Base-by-base conservation (phyloP, 345 rosid species). In the Populus ilicifolia region DNA sequence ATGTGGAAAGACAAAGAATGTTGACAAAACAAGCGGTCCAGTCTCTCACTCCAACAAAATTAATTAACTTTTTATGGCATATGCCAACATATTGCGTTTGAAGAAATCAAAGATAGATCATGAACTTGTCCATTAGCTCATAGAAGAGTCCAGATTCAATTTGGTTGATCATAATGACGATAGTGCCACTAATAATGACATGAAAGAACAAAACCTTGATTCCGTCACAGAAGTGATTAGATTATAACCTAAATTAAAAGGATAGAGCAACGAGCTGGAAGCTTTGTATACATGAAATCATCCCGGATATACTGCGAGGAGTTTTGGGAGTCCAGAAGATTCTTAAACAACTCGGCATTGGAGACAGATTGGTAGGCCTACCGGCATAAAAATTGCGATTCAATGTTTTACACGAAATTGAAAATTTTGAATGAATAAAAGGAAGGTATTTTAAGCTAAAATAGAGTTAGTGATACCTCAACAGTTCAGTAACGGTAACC, bases 121-220 rank as follows among this genome's bases (percentile, higher is more conserved):
- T 62, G 36, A 54, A 54, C 6, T 18, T 56, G 67, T 76, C 20
- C 23, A n/a, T 1, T 63, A 14, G 52, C 14, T 52, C 66, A 50
- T 52, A 56, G 78, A 76, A 67, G 78, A n/a, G 52, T 67, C 78
- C 54, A 27, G 78, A 67, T 54, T 17, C 9, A 44, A 50, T 54
- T 76, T 52, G 48, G 38, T 20, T 54, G 50, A 44, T 75, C 50
- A 30, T 30, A 30, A 21, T 44, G 71, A n/a, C 29, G 71, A 69
- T 54, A 33, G 65, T 54, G 73, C 54, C 21, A 13, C 6, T 64
- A 44, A 74, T 17, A 41, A 18, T 43, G 77, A 64, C 25, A 54
- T 74, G 0, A 5, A 13, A n/a, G n/a, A n/a, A n/a, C n/a, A n/a
- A n/a, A n/a, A n/a, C 38, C 10, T 20, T 38, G 20, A 72, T 72